phyloP scores from a whole-genome alignment of 345 rosid genomes.

The Tarenaya hassleriana region DNA sequence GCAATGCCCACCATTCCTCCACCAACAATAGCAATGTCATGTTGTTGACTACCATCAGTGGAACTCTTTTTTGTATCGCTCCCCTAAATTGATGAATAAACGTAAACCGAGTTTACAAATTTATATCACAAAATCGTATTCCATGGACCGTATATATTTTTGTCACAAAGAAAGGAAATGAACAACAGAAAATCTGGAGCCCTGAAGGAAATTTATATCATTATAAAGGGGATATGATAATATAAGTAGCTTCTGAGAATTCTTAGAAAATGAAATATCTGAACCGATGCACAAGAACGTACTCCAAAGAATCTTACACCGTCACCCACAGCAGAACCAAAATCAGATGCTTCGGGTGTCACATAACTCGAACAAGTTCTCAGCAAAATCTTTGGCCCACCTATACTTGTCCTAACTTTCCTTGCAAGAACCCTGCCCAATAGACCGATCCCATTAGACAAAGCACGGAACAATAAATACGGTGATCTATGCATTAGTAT shows the following conservation, averaged over 20 bases:
- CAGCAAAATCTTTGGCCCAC: conserved; percentile 21
- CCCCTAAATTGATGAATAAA: conserved; percentile 28
- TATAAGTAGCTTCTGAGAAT: conserved; percentile 3
- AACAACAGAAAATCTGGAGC: neutral
- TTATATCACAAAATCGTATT: neutral
- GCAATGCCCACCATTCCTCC: conserved; percentile 99
- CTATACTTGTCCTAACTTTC: conserved; percentile 19
- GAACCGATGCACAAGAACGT: neutral
- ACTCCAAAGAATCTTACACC: conserved; percentile 21
- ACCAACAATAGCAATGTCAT: conserved; percentile 87
- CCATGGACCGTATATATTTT: neutral
- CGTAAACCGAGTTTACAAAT: neutral
- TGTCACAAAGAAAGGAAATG: neutral
- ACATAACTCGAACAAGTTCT: conserved; percentile 28
- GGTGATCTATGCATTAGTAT: neutral
- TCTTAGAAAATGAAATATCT: neutral
- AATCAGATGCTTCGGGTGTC: conserved; percentile 15
- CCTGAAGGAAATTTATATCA: neutral
- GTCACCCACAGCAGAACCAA: conserved; percentile 12
- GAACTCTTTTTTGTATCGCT: conserved; percentile 23
- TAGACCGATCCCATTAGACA: conserved; percentile 6
- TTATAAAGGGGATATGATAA: neutral
- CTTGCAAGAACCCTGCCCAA: conserved; percentile 30
- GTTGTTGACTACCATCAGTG: conserved; percentile 30
- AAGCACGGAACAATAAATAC: neutral